These are phyloP conservation scores for Eucalyptus erythrocorys DNA, from an alignment of 345 rosid genomes.

Conservation along the genomic window DNA sequence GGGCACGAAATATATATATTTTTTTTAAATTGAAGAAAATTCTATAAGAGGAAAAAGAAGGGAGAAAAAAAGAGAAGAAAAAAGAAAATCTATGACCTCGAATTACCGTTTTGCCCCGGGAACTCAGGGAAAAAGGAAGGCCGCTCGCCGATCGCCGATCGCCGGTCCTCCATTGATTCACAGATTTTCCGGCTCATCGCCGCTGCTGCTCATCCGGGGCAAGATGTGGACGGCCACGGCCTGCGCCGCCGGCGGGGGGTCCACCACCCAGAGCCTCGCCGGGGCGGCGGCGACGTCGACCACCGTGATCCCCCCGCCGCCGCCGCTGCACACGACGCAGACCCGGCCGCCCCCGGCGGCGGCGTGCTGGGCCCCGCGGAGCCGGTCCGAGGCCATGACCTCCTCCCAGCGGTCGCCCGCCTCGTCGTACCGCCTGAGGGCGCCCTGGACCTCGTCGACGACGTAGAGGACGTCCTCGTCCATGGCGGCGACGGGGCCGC, in stretches of 20 bases:
- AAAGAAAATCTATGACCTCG: background rate
- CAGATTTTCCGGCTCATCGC: background rate
- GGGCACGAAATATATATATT: no score
- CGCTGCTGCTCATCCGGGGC: constrained; percentile 21
- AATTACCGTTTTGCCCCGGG: background rate
- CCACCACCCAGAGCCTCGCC: constrained; percentile 10
- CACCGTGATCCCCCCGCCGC: constrained; percentile 12
- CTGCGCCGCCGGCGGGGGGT: constrained; percentile 14
- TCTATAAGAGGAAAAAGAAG: background rate
- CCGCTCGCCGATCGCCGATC: background rate
- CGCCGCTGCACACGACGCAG: constrained; percentile 10
- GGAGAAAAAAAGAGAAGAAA: background rate
- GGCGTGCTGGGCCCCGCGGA: constrained; percentile 25
- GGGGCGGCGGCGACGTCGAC: constrained; percentile 15
- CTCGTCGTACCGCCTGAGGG: constrained; percentile 15
- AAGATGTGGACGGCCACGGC: constrained; percentile 20
- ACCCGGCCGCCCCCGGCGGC: constrained; percentile 31
- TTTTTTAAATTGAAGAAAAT: background rate
- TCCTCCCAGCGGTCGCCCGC: constrained; percentile 22
- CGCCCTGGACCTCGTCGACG: constrained; percentile 26
- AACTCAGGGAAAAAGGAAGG: background rate
- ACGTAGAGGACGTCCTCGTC: constrained; percentile 28
- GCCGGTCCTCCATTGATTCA: background rate
- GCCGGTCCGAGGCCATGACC: constrained; percentile 2
- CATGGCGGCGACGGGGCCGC: constrained; percentile 42